phyloP scores from a whole-genome alignment of 257 asterid species.

The Orobanche coerulescens region DNA sequence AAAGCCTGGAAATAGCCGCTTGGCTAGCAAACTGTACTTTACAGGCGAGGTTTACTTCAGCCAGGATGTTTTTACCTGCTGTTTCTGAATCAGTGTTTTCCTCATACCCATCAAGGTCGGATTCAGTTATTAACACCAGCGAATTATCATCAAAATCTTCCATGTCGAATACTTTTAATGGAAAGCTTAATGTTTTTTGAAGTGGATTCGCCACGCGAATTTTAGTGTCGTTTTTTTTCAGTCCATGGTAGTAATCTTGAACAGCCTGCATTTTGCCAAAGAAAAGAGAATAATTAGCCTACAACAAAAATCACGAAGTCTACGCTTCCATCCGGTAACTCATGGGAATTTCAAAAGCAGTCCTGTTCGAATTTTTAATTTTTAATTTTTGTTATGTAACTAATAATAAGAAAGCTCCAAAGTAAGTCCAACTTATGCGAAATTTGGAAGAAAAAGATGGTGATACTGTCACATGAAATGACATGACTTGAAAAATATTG shows the following conservation, averaged over 20 bases:
- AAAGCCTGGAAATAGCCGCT: constrained; percentile 60
- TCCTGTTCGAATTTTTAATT: neutral
- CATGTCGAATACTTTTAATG: constrained; percentile 20
- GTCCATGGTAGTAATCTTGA: constrained; percentile 44
- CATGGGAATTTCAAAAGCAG: neutral
- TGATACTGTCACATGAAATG: neutral
- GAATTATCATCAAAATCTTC: constrained; percentile 65
- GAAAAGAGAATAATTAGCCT: neutral
- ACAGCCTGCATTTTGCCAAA: constrained; percentile 53
- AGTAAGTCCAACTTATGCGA: neutral
- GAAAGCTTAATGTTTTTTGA: constrained; percentile 14
- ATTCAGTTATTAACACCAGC: constrained; percentile 58
- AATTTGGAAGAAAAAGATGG: neutral
- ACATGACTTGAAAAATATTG: neutral
- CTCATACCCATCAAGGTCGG: constrained; percentile 81
- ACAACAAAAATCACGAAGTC: too few species aligned
- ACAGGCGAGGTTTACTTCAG: constrained; percentile 45
- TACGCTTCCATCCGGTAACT: neutral
- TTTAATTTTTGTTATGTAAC: neutral
- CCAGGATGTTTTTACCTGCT: constrained; percentile 21
- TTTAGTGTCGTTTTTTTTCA: constrained; percentile 28
- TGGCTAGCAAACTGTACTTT: constrained; percentile 69
- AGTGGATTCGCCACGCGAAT: constrained; percentile 16
- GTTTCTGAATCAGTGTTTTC: constrained; percentile 32
- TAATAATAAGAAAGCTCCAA: neutral